Base-by-base conservation (phyloP, 768 basidiomycete species). In the Naganishia vishniacii region DNA sequence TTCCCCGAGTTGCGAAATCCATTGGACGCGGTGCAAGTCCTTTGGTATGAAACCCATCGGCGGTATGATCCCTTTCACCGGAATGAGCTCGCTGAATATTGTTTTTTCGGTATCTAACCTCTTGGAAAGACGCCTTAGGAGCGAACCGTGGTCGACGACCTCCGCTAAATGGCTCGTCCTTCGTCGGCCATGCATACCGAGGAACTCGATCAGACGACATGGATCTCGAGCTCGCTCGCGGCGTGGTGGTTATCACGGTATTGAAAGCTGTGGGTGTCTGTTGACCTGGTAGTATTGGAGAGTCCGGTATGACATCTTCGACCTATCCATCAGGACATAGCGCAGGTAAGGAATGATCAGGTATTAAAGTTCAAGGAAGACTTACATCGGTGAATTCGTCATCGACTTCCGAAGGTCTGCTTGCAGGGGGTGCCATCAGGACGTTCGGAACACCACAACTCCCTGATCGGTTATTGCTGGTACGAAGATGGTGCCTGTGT, bases 331-430 rank as follows among this genome's bases (percentile, higher is more conserved):
- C 15, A n/a, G 11, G 23, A 40, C 13, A n/a, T 16, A 26, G n/a
- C 31, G 20, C 7, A 6, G 7, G n/a, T 1, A 32, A n/a, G n/a
- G 15, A n/a, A 18, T n/a, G 34, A 3, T n/a, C n/a, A 8, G 6
- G 42, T 6, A 9, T 44, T 8, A 8, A 13, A 2, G n/a, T 29
- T 15, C 18, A 4, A 51, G 18, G 4, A 25, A 5, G 8, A 51
- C 49, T 51, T 26, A 56, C 53, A 26, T 56, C 53, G 5, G 53
- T 56, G 37, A 56, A 56, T 13, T 56, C 37, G 34, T 56, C 53
- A 26, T 34, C 31, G 53, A 40, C 53, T 11, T 56, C 53, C 34
- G 13, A n/a, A n/a, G n/a, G n/a, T n/a, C n/a, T n/a, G n/a, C n/a
- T n/a, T n/a, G n/a, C n/a, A n/a, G n/a, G n/a, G n/a, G n/a, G n/a